Conservation (phyloP, 2,329 filamentous ascomycete species). For the Diaporthe caulivora region DNA sequence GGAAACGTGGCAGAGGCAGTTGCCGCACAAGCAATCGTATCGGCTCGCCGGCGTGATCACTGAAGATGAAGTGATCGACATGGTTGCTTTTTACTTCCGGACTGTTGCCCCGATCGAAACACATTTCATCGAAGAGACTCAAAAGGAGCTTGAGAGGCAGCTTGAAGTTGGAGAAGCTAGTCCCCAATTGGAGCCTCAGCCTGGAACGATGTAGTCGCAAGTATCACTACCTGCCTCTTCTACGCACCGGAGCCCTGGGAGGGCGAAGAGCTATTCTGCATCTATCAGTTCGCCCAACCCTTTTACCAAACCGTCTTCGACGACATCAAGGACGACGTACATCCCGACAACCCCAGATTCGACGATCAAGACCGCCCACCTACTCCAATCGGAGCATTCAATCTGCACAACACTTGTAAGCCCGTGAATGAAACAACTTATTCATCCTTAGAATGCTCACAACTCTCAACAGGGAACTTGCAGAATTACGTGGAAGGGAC, state of each 20-base stretch:
- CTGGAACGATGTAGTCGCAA: too few relatives aligned
- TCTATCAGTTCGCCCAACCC: conserved; percentile 26
- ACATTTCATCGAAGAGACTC: not conserved
- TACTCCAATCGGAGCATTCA: conserved; percentile 29
- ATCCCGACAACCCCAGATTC: conserved; percentile 25
- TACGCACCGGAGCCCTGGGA: conserved; percentile 37
- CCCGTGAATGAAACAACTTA: too few relatives aligned
- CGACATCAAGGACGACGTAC: conserved; percentile 2
- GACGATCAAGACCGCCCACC: conserved; percentile 15
- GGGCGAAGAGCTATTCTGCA: conserved; percentile 32
- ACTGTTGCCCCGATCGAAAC: not conserved
- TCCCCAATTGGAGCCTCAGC: not conserved
- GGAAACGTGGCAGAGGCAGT: not conserved
- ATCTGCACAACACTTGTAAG: not conserved
- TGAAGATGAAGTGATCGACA: conserved; percentile 13
- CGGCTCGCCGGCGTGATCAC: not conserved
- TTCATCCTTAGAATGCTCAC: too few relatives aligned
- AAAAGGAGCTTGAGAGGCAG: not conserved
- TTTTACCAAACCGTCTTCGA: conserved; percentile 10
- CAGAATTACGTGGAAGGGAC: conserved; percentile 12
- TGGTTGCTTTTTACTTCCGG: not conserved
- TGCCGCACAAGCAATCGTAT: not conserved
- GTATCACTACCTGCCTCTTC: not conserved
- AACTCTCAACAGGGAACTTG: too few relatives aligned
- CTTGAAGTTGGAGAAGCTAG: not conserved